Conservation (phyloP, 2,329 filamentous ascomycete genomes). For the Monilinia polystroma region DNA sequence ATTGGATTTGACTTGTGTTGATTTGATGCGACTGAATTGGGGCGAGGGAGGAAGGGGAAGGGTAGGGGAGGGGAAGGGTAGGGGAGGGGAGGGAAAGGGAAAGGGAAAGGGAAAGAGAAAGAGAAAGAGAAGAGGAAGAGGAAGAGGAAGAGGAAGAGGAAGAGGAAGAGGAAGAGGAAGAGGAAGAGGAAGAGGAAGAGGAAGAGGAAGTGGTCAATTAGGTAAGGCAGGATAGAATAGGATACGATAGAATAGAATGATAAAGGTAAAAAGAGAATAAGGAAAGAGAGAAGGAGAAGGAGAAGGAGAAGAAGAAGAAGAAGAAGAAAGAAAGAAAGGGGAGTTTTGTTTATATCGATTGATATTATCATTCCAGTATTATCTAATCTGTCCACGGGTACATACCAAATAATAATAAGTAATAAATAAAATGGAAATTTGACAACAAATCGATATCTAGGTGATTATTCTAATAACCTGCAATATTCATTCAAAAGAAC, state of each 20-base stretch:
- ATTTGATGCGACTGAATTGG: neutral
- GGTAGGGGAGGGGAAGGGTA: no score
- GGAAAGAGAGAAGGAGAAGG: neutral
- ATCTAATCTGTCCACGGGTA: neutral
- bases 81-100: neutral
- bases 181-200: no score
- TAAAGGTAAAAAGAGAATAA: neutral
- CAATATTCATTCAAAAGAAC: neutral
- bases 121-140: neutral
- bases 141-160: no score
- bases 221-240: neutral
- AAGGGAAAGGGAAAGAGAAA: no score
- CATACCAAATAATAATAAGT: neutral
- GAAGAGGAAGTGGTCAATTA: neutral
- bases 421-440: neutral
- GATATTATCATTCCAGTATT: neutral
- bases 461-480: neutral
- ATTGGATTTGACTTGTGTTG: no score
- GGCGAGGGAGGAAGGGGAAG: neutral
- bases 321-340: neutral
- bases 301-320: neutral
- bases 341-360: neutral
- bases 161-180: neutral
- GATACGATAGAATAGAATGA: neutral
- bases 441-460: conserved; percentile 14